Evolutionary conservation across 2,329 filamentous ascomycete species (phyloP), one percentile per base, ranked within the genome.

Genomic region (Elsinoe ampelina): DNA sequence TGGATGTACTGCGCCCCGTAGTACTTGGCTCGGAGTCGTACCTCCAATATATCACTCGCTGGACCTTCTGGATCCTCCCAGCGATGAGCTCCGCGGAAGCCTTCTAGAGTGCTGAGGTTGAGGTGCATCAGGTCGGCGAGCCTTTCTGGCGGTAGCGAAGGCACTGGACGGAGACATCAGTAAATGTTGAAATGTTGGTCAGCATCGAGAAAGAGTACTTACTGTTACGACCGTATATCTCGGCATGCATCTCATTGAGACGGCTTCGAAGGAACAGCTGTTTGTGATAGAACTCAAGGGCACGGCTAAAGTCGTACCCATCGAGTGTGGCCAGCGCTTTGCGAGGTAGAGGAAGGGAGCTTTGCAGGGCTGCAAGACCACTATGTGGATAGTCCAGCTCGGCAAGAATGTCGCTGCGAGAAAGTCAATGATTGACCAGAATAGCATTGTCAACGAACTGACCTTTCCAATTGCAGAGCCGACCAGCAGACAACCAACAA

Each of bases 1-100:
- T 92, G 91, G 66, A 97, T 91, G 60, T 95, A 90, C 61, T 86
- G 82, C 0, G 89, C 91, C 17, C 93, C 93, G 77, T 92, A 97
- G 70, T 93, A 97, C 70, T 98, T 97, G 12, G 88, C 93, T 41
- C 92, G 84, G 60, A 97, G 77, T 19, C 93, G 82, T 32, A 92
- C 92, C 11, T 82, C 77, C 13, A 96, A 82, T 59, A 97, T 90
- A 50, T 95, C 84, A 0, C 67, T 70, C 0, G 90, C 81, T 1
- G 89, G 89, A 3, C 78, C 77, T 56, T 95, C 88, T 1, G 77
- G 71, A 59, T 89, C 86, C 2, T 79, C 68, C 76, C 86, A 88
- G 0, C 78, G 77, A 4, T 83, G 71, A 11, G 73, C 70, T n/a
- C 63, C 63, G 52, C 79, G 73, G 80, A 80, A 84, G n/a, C 70